Conservation (phyloP, 73 alveolate genomes). For the Durusdinium trenchii region DNA sequence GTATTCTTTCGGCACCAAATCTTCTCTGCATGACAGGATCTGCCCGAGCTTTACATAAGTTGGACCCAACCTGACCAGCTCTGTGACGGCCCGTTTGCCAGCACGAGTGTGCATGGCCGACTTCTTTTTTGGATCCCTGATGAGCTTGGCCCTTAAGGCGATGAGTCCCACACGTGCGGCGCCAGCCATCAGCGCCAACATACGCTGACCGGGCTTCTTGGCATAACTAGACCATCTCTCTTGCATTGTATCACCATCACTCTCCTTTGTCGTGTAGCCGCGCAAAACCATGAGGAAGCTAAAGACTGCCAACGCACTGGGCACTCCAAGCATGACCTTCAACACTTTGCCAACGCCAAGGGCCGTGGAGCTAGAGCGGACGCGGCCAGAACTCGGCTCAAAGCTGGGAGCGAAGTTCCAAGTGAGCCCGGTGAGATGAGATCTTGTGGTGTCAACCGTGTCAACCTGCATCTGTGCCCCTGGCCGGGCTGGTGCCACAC, state of each 20-base stretch:
- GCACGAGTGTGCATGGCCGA: conserved; percentile 88
- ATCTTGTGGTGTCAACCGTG: no score
- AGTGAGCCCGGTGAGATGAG: no score
- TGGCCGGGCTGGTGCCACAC: no score
- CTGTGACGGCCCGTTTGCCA: conserved; percentile 67
- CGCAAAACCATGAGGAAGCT: conserved; percentile 38
- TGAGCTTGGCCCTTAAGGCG: conserved; percentile 76
- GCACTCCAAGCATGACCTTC: conserved; percentile 40
- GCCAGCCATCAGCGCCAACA: conserved; percentile 78
- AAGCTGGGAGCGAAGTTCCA: no score
- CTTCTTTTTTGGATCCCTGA: conserved; percentile 33
- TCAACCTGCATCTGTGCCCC: no score
- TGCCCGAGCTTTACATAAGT: conserved; percentile 87
- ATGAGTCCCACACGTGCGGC: conserved; percentile 59
- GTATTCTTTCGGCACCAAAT: conserved; percentile 77
- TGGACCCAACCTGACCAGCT: conserved; percentile 78
- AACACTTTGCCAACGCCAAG: conserved; percentile 12
- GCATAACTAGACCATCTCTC: conserved; percentile 88
- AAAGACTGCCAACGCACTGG: background rate
- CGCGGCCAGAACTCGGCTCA: no score
- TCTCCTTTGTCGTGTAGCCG: conserved; percentile 2
- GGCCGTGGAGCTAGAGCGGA: background rate
- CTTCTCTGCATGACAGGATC: conserved; percentile 78
- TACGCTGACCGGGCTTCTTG: conserved; percentile 41
- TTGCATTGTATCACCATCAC: conserved; percentile 47